phyloP scores from a whole-genome alignment of 306 rosid species.

The Malus fusca region DNA sequence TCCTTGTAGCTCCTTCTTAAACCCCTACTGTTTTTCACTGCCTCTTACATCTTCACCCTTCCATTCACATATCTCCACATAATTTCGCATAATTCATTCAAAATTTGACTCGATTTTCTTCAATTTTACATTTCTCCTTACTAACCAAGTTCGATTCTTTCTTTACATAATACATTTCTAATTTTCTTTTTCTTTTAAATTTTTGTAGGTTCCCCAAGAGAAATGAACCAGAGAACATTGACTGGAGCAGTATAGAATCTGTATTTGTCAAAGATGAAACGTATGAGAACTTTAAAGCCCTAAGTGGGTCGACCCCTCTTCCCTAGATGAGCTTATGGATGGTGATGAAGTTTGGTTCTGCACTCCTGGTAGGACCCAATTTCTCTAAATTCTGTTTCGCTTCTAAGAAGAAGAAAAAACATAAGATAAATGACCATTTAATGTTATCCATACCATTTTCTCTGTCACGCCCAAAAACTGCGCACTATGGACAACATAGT shows the following conservation, averaged over 20 bases:
- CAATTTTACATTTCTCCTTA: neutral
- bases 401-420: neutral
- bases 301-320: conserved; percentile 42
- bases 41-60: neutral
- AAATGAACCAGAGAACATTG: conserved; percentile 45
- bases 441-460: no score
- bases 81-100: neutral
- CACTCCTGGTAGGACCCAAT: conserved; percentile 21
- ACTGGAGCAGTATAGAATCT: conserved; percentile 43
- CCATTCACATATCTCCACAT: neutral
- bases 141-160: neutral
- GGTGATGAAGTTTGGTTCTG: conserved; percentile 46
- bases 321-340: conserved; percentile 16
- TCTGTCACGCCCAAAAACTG: no score
- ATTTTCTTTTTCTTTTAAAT: neutral
- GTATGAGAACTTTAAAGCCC: conserved; percentile 44
- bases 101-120: neutral
- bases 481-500: no score
- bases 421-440: no score
- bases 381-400: neutral
- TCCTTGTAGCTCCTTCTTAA: neutral
- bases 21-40: neutral
- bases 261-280: conserved; percentile 26
- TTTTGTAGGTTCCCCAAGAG: conserved; percentile 7
- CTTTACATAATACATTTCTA: neutral